Percentiles rank a stretch among this genome's conserved stretches.
Evolutionary conservation across 257 asterid species (phyloP).

Genomic region (Parsonsia alboflavescens): DNA sequence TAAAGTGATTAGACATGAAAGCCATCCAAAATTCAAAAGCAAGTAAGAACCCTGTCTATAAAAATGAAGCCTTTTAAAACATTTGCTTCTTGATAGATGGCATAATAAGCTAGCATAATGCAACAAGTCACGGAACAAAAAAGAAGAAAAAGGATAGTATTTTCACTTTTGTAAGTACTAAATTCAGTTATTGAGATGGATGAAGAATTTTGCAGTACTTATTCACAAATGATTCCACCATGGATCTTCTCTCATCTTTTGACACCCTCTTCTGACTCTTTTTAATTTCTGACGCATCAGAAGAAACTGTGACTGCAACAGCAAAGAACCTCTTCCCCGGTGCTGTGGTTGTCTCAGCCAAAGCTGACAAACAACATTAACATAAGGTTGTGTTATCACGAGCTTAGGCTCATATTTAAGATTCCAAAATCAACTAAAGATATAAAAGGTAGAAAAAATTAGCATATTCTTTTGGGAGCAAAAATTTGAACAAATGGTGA

Average conservation of each 20-base stretch:
- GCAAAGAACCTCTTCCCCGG: conserved; percentile 30
- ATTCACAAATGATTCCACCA: conserved; percentile 55
- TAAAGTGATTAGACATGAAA: not conserved
- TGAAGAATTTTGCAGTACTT: conserved; percentile 29
- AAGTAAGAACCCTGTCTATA: not conserved
- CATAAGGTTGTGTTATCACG: not conserved
- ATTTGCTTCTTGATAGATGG: not conserved
- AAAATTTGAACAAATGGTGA: not conserved
- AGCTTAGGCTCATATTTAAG: not conserved
- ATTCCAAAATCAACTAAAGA: not conserved
- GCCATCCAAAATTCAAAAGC: not conserved
- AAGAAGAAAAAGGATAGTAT: not conserved
- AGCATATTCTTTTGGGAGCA: not conserved
- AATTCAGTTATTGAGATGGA: not conserved
- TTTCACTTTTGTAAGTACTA: not conserved
- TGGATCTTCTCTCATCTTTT: conserved; percentile 44
- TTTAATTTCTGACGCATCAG: conserved; percentile 28
- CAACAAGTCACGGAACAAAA: not conserved
- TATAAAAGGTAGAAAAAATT: not conserved
- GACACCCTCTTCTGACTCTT: conserved; percentile 39
- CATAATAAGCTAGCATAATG: not conserved
- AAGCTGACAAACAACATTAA: not conserved
- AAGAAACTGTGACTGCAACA: conserved; percentile 35
- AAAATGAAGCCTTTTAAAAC: not conserved
- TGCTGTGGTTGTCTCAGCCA: conserved; percentile 12